Evolutionary conservation across 164 flowering plant species (phyloP).

Genomic region (Vitis cinerea): DNA sequence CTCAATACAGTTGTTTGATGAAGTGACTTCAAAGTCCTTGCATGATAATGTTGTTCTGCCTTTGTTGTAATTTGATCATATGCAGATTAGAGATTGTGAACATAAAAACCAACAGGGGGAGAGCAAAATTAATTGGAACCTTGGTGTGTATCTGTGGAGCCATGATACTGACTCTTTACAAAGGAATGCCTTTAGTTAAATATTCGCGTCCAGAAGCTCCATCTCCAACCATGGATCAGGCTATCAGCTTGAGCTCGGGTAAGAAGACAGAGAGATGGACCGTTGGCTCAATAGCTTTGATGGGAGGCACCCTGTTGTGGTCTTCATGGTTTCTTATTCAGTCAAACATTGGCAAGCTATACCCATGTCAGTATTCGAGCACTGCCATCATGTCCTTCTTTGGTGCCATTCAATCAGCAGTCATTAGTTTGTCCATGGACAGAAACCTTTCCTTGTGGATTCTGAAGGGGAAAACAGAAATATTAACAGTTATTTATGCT

Average conservation of each 20-base stretch:
- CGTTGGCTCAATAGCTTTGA: conserved; percentile 49
- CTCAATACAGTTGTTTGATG: not conserved
- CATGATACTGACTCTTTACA: conserved; percentile 62
- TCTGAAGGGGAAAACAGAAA: conserved; percentile 48
- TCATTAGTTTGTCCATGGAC: conserved; percentile 32
- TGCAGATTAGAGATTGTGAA: conserved; percentile 67
- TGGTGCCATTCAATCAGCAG: conserved; percentile 61
- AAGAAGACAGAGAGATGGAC: conserved; percentile 43
- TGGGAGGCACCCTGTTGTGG: conserved; percentile 58
- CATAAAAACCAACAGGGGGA: conserved; percentile 54
- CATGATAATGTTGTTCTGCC: not conserved
- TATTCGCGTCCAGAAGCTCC: conserved; percentile 14
- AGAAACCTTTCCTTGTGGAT: conserved; percentile 54
- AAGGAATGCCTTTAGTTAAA: conserved; percentile 51
- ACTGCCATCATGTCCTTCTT: conserved; percentile 65
- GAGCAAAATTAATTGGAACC: conserved; percentile 68
- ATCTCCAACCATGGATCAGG: conserved; percentile 10
- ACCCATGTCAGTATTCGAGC: conserved; percentile 68
- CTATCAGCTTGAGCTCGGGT: conserved; percentile 1
- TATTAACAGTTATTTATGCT: conserved; percentile 51
- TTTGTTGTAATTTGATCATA: not conserved
- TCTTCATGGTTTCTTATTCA: conserved; percentile 86
- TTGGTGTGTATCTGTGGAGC: conserved; percentile 64
- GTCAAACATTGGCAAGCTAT: conserved; percentile 48
- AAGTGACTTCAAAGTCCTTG: not conserved